Evolutionary conservation across 2,329 filamentous ascomycete genomes (phyloP), one percentile per base, ranked within the genome.

Genomic region (Coniochaeta pulveracea): DNA sequence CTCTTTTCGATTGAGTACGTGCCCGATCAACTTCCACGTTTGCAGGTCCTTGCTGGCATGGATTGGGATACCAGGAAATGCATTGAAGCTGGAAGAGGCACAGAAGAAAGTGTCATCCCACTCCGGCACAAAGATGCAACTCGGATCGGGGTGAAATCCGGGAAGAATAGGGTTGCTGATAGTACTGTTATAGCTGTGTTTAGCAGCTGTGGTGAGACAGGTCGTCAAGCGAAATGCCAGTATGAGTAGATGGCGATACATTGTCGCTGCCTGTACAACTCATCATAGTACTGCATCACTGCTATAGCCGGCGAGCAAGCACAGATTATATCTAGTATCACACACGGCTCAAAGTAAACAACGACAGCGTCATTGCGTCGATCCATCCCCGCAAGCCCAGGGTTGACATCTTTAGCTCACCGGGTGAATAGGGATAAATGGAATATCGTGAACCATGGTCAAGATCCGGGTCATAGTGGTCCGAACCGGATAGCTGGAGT

Each of bases 21-120:
- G 50, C 34, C 56, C 54, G 32, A 52, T 47, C 6, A 63, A 45
- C 37, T 54, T 58, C 57, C 59, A 66, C 14, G 52, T 55, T 25
- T 47, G 45, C 19, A 66, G 46, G 41, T 65, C 59, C 37, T 55
- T 57, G 43, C 56, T 63, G 5, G 58, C 56, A 37, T 64, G 56
- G 15, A 65, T 56, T 1, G 61, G 60, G 10, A 64, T 52, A 6
- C 60, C 60, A 0, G 60, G 60, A 33, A 64, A 64, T 4, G 51
- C 51, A 35, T 57, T 58, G 47, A 63, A 65, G 30, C 53, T 59
- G 2, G 58, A 62, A 1, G 54, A 56, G 5, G 56, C 57, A 37
- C 60, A 63, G 45, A 58, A 64, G 41, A 61, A 63, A 7, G 55
- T 60, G 9, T 54, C 43, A 31, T 62, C 48, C 29, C 43, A 41